Conservation (phyloP, 768 basidiomycete species). For the Rhizopogon roseolus region DNA sequence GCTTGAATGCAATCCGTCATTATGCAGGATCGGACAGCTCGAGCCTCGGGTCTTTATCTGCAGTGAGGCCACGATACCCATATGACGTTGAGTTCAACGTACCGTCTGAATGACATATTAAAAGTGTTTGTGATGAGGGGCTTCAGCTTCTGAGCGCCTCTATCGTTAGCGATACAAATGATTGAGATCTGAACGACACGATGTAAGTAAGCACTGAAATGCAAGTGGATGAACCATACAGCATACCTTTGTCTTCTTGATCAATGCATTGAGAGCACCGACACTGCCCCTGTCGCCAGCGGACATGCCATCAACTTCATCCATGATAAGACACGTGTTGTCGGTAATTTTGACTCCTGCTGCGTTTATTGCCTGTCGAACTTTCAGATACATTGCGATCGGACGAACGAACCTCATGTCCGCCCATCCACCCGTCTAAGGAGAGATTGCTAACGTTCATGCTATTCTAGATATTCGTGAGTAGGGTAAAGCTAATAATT, state of each 20-base stretch:
- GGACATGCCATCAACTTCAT: constrained; percentile 99
- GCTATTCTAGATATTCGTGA: constrained; percentile 48
- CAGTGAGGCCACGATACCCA: not conserved
- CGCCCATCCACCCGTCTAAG: constrained; percentile 79
- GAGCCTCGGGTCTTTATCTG: constrained; percentile 63
- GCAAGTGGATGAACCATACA: not conserved
- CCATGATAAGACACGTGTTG: constrained; percentile 91
- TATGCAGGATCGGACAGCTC: constrained; percentile 77
- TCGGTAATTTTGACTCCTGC: constrained; percentile 73
- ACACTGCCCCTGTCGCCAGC: constrained; percentile 96
- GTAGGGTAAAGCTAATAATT: not conserved
- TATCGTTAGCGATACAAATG: constrained; percentile 96
- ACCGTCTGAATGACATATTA: constrained; percentile 77
- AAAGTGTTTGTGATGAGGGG: constrained; percentile 73
- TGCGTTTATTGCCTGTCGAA: constrained; percentile 50
- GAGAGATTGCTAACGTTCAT: constrained; percentile 90
- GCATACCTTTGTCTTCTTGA: constrained; percentile 85
- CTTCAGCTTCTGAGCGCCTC: constrained; percentile 83
- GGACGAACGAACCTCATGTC: constrained; percentile 38
- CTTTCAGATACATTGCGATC: not conserved
- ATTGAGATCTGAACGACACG: constrained; percentile 69
- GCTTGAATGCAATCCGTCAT: constrained; percentile 90
- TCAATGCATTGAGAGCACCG: constrained; percentile 85
- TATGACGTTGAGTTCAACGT: constrained; percentile 10
- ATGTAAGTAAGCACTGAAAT: not conserved